Percentiles rank a stretch among this genome's conserved stretches.
These are phyloP conservation scores for Trichopus zeylanicus DNA, from an alignment of 116 monocot species.

Conservation along the genomic window DNA sequence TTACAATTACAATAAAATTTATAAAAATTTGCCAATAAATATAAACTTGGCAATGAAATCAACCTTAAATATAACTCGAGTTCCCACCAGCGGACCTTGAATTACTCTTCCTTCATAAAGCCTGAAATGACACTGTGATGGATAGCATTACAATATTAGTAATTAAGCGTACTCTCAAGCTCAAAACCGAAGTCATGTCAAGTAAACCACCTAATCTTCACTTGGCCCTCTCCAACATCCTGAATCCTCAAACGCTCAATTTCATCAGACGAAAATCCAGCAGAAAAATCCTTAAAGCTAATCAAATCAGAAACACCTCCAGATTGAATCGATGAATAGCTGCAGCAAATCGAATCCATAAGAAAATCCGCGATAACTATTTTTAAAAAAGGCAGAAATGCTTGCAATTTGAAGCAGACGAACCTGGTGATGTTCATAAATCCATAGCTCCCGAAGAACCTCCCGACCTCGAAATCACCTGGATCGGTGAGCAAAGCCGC, in stretches of 20 bases:
- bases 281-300: conserved; percentile 19
- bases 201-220: conserved; percentile 78
- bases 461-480: conserved; percentile 74
- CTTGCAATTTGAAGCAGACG: not conserved
- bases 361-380: not conserved
- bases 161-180: conserved; percentile 9
- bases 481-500: conserved; percentile 57
- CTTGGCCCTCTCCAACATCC: conserved; percentile 91
- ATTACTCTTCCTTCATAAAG: conserved; percentile 88
- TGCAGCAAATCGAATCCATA: conserved; percentile 17
- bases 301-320: conserved; percentile 36
- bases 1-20: not conserved
- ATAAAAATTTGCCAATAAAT: not conserved
- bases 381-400: not conserved
- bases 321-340: conserved; percentile 74
- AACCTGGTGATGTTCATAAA: conserved; percentile 97
- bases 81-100: conserved; percentile 62
- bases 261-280: conserved; percentile 53
- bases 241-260: conserved; percentile 60
- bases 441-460: conserved; percentile 80
- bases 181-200: not conserved
- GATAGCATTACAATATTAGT: conserved; percentile 38
- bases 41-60: not conserved
- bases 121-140: conserved; percentile 61
- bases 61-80: conserved; percentile 75